These are phyloP conservation scores for Trametes sp. DNA, from an alignment of 1,284 basidiomycete species.

Conservation along the genomic window DNA sequence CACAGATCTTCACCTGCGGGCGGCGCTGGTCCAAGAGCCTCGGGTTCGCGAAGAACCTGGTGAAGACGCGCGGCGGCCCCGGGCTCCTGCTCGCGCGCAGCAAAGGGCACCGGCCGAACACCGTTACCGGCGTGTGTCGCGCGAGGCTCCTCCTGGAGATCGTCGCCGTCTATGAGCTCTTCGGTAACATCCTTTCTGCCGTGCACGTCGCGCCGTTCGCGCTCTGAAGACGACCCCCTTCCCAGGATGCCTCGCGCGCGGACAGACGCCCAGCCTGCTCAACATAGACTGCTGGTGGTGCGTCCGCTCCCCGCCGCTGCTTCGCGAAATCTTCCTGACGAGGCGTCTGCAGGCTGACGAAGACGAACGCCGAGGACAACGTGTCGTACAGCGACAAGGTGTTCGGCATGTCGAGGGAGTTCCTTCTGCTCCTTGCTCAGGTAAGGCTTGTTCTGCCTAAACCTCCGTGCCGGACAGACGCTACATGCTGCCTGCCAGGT, in stretches of 20 bases:
- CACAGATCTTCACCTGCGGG: constrained; percentile 56
- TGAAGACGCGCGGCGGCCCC: constrained; percentile 49
- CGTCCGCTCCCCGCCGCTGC: constrained; percentile 15
- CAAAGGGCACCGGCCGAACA: constrained; percentile 39
- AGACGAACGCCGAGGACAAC: constrained; percentile 43
- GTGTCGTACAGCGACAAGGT: constrained; percentile 53
- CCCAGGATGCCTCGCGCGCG: constrained; percentile 49
- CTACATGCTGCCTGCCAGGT: constrained; percentile 26
- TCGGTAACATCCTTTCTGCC: constrained; percentile 40
- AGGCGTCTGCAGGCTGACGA: constrained; percentile 25
- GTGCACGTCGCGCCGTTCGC: not conserved
- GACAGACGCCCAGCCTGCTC: constrained; percentile 50
- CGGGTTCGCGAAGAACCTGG: constrained; percentile 49
- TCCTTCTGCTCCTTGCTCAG: constrained; percentile 43
- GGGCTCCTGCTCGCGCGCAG: constrained; percentile 47
- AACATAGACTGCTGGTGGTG: constrained; percentile 52
- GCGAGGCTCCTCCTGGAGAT: constrained; percentile 53
- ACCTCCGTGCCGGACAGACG: constrained; percentile 1
- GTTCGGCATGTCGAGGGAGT: constrained; percentile 51
- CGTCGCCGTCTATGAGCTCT: constrained; percentile 54
- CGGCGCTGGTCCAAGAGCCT: constrained; percentile 52
- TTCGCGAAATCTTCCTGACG: constrained; percentile 25
- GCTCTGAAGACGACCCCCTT: constrained; percentile 3
- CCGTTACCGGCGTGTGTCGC: constrained; percentile 47
- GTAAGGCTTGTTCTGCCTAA: constrained; percentile 28